phyloP scores from a whole-genome alignment of 2,329 filamentous ascomycete genomes.

The Cladosporium sp. region DNA sequence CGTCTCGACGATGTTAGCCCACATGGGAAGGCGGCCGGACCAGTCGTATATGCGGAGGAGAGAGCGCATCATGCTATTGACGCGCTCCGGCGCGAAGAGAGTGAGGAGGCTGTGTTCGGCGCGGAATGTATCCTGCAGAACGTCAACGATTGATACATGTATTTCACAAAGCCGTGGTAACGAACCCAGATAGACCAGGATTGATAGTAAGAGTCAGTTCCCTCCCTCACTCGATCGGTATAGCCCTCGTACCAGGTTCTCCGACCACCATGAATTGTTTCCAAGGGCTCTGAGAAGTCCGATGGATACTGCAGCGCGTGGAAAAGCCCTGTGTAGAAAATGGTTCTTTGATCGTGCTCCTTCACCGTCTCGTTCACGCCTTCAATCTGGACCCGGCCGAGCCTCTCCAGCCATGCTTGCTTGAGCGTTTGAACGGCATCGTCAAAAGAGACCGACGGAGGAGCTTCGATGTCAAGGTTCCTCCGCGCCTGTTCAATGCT shows the following conservation, averaged over 20 bases:
- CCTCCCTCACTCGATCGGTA: constrained; percentile 39
- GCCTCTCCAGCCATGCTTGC: constrained; percentile 40
- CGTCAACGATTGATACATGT: not conserved
- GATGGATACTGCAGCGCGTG: constrained; percentile 44
- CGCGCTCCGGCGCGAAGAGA: constrained; percentile 41
- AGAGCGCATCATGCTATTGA: constrained; percentile 44
- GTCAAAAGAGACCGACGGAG: constrained; percentile 33
- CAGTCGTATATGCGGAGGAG: constrained; percentile 43
- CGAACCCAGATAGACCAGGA: constrained; percentile 44
- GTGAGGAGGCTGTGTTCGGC: constrained; percentile 43
- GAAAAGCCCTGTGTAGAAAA: constrained; percentile 44
- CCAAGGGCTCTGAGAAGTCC: constrained; percentile 42
- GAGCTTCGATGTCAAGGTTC: constrained; percentile 41
- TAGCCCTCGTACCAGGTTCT: constrained; percentile 43
- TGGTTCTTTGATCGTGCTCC: constrained; percentile 39
- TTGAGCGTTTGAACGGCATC: constrained; percentile 37
- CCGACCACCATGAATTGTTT: constrained; percentile 13
- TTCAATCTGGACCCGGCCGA: constrained; percentile 39
- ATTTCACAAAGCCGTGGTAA: not conserved
- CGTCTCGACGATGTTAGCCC: constrained; percentile 46
- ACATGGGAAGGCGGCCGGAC: constrained; percentile 43
- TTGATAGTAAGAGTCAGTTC: constrained; percentile 44
- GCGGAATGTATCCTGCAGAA: constrained; percentile 37
- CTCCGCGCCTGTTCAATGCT: constrained; percentile 42
- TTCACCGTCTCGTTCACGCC: constrained; percentile 38